Base-by-base conservation (phyloP, 768 basidiomycete species). In the Suillus decipiens region DNA sequence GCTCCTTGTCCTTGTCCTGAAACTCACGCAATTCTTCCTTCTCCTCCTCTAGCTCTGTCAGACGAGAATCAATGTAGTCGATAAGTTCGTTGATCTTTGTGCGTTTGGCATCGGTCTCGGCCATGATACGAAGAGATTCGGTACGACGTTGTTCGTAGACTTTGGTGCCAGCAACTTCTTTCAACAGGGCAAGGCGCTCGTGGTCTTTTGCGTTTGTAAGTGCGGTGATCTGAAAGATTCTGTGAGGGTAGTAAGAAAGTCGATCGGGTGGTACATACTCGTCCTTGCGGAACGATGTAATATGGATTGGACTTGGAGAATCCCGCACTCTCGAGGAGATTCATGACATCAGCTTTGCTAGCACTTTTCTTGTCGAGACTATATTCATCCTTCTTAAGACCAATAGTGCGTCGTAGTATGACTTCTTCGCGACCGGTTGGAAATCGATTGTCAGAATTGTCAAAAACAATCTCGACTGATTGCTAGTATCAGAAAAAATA, bases 251-350 rank as follows among this genome's bases (percentile, higher is more conserved):
- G 11, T n/a, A 45, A 28, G 39, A 4, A 36, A 19, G 1, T 28
- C 3, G 28, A 34, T 10, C 3, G 31, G 11, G 17, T 34, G 41
- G 11, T 17, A 84, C 89, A 76, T 69, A 97, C 96, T 58, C 96
- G 81, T 59, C 97, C 97, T 80, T 99, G 97, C 2, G 97, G 97
- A 0, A 99, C 96, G 67, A 99, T 99, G 71, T 99, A 99, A 74
- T 99, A 99, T 0, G 97, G 97, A 71, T 99, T 99, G n/a, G 90
- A 90, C 72, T 94, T 92, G 78, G 92, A 95, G 80, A 99, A 99
- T 1, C 97, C 96, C 1, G 97, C 97, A 71, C 90, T 92, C 74
- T 99, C 97, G 53, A 99, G 84, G 31, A 99, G 81, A 71, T 94
- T 96, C 93, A 97, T 96, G 22, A 99, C 93, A 71, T 99, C 97